Conservation (phyloP, 345 rosid species). For the Syzygium aromaticum region DNA sequence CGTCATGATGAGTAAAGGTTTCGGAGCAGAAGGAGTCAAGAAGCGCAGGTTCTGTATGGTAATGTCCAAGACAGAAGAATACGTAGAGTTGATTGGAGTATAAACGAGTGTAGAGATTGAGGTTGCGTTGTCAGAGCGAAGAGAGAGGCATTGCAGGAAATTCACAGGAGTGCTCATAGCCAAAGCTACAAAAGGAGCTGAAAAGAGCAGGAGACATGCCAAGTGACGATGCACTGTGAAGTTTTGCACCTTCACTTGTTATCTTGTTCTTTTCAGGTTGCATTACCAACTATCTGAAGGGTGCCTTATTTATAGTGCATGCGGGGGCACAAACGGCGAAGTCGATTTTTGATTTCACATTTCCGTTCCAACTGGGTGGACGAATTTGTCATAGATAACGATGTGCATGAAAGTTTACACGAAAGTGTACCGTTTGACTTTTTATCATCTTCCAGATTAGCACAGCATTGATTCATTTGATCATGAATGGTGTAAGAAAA, state of each 20-base stretch:
- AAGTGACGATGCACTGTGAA: background rate
- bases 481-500: background rate
- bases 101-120: background rate
- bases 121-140: background rate
- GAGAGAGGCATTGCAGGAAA: background rate
- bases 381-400: background rate
- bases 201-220: background rate
- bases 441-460: background rate
- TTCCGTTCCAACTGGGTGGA: background rate
- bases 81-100: background rate
- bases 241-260: background rate
- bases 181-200: background rate
- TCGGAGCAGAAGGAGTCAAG: background rate
- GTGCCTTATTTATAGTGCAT: background rate
- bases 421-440: background rate
- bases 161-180: background rate
- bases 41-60: constrained; percentile 4
- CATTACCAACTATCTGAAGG: background rate
- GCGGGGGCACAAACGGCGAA: background rate
- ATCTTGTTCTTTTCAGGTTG: background rate
- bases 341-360: background rate
- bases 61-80: background rate
- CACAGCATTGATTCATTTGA: background rate
- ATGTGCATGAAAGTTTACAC: background rate
- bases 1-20: background rate